Base-by-base conservation (phyloP, 768 basidiomycete genomes). In the Tricholoma sp. region DNA sequence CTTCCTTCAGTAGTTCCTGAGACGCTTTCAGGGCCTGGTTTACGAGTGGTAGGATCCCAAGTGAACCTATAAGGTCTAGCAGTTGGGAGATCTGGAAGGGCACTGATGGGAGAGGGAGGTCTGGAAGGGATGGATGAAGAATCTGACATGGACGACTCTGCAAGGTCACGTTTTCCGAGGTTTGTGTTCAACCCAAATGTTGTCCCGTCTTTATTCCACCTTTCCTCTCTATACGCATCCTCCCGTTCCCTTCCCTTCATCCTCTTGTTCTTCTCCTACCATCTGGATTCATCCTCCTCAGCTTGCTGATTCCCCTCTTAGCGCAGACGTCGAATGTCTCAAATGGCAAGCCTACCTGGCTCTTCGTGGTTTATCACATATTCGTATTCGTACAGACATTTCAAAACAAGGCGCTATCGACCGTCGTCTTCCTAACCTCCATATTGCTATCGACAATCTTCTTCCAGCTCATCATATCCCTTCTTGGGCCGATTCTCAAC, bases 291-390 rank as follows among this genome's bases (percentile, higher is more conserved):
- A 74, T 13, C 79, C 82, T 18, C 57, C 59, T 11, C 66, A 18
- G 51, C 42, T 59, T 50, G 52, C 56, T 50, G 65, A 68, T 52
- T 57, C 63, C 31, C 61, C 72, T n/a, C 79, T 93, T 58, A 90
- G 88, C 70, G 68, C 77, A 53, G 91, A 93, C 70, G 85, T 92
- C 62, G 89, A 92, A 62, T 93, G 91, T 67, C 80, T 94, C 66
- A 92, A 91, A 71, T 93, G 91, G 91, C 91, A 94, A 69, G 89
- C 91, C 0, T 91, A 88, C 62, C 75, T 89, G 49, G 85, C 86
- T 24, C 81, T 87, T 49, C 84, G 88, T 56, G 83, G 82, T 7
- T 65, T 88, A 57, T 65, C 63, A 17, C 59, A 68, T 62, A 70
- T 89, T 54, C 71, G 69, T 18, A 67, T 91, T 12, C 82, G 88